Percentiles rank a stretch among this genome's conserved stretches.
phyloP scores from a whole-genome alignment of 352 stramenopile species.

The Phytophthora sp. region DNA sequence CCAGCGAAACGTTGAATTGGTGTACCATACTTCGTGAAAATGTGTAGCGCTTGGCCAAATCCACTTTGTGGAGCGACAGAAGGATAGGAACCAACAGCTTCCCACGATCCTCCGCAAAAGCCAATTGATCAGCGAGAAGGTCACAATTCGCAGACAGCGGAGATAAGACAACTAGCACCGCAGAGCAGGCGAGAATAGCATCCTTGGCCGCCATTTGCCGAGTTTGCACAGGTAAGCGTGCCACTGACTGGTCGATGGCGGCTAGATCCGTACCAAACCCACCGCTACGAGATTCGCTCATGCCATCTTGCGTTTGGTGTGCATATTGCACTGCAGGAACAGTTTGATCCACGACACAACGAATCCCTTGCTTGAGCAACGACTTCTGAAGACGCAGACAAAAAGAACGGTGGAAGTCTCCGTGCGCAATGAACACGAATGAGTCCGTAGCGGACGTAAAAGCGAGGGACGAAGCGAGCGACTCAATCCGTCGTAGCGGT shows the following conservation, averaged over 20 bases:
- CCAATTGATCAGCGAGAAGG: conserved; percentile 74
- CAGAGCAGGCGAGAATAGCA: conserved; percentile 68
- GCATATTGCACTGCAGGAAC: conserved; percentile 55
- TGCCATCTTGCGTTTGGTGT: conserved; percentile 26
- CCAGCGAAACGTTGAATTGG: conserved; percentile 82
- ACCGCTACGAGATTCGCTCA: conserved; percentile 13
- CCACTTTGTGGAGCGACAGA: conserved; percentile 74
- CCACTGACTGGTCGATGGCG: conserved; percentile 10
- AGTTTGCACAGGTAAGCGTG: conserved; percentile 48
- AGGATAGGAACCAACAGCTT: conserved; percentile 79
- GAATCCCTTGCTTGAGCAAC: conserved; percentile 63
- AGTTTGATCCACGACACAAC: conserved; percentile 60
- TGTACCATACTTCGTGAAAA: conserved; percentile 78
- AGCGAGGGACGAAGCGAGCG: conserved; percentile 25
- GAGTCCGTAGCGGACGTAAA: conserved; percentile 29
- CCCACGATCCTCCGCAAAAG: conserved; percentile 80
- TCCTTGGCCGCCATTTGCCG: conserved; percentile 80
- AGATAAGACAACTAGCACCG: conserved; percentile 75
- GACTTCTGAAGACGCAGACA: conserved; percentile 62
- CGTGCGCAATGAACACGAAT: conserved; percentile 81
- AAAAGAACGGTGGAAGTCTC: conserved; percentile 76
- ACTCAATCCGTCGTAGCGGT: conserved; percentile 24
- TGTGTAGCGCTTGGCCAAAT: conserved; percentile 81
- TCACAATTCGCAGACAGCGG: conserved; percentile 72
- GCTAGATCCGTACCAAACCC: conserved; percentile 16